Conservation (phyloP, 2,329 filamentous ascomycete genomes). For the Knufia fluminis region DNA sequence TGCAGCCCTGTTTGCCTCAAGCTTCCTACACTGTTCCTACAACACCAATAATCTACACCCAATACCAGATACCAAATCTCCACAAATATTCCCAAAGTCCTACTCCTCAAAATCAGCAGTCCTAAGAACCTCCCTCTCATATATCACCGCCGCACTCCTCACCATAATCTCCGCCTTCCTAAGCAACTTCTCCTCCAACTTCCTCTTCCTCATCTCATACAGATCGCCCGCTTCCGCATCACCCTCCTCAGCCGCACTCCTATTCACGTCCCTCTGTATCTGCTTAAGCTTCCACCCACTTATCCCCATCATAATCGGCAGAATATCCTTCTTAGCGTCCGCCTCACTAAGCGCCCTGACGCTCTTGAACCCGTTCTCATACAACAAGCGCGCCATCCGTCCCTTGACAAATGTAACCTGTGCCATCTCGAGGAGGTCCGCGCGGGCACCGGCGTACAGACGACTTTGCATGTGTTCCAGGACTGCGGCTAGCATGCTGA, state of each 20-base stretch:
- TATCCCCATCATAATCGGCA: slow-evolving; percentile 62
- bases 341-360: slow-evolving; percentile 61
- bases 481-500: slow-evolving; percentile 62
- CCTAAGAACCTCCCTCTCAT: slow-evolving; percentile 40
- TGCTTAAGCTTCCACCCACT: slow-evolving; percentile 3
- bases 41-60: too few relatives aligned
- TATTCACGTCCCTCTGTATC: slow-evolving; percentile 5
- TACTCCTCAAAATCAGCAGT: slow-evolving; percentile 18
- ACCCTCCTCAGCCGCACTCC: slow-evolving; percentile 55
- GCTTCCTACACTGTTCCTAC: too few relatives aligned
- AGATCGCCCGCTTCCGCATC: neutral
- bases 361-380: slow-evolving; percentile 66
- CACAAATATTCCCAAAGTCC: too few relatives aligned
- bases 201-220: slow-evolving; percentile 31
- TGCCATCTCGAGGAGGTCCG: slow-evolving; percentile 61
- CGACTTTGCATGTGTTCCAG: slow-evolving; percentile 69
- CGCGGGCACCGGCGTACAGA: slow-evolving; percentile 60
- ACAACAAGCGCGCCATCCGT: slow-evolving; percentile 63
- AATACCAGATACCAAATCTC: too few relatives aligned
- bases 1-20: too few relatives aligned
- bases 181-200: slow-evolving; percentile 53
- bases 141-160: slow-evolving; percentile 58
- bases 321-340: slow-evolving; percentile 54
- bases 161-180: slow-evolving; percentile 60
- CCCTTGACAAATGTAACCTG: slow-evolving; percentile 69